Base-by-base conservation (phyloP, 2,329 filamentous ascomycete species). In the Chaetothyriales sp. region DNA sequence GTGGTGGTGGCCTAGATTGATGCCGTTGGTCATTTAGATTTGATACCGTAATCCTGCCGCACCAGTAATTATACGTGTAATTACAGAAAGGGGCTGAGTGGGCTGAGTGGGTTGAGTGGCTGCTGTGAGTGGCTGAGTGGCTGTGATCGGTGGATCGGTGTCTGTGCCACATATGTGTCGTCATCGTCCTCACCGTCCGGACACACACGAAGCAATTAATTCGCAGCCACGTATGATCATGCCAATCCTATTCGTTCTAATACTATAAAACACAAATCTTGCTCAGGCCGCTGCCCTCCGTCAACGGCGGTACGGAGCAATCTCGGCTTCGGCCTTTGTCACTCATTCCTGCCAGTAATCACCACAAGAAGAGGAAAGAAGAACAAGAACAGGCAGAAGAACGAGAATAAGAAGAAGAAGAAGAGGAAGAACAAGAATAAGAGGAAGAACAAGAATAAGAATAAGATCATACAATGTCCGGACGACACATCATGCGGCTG, bases 401-500 rank as follows among this genome's bases (percentile, higher is more conserved):
- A n/a, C n/a, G n/a, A n/a, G n/a, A n/a, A n/a, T n/a, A n/a, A n/a
- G n/a, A n/a, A n/a, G n/a, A n/a, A n/a, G n/a, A n/a, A n/a, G n/a
- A n/a, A n/a, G n/a, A n/a, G n/a, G n/a, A n/a, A n/a, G n/a, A n/a
- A n/a, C n/a, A n/a, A n/a, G n/a, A n/a, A n/a, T n/a, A n/a, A n/a
- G n/a, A n/a, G n/a, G n/a, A n/a, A n/a, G n/a, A n/a, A n/a, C n/a
- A n/a, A n/a, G n/a, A n/a, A n/a, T n/a, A 26, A 50, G 47, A 44
- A 47, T 48, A 10, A 47, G 49, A 39, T 55, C 51, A 19, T 25
- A 5, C 28, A 2, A 36, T 12, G 12, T 12, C 28, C 12, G 28
- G 28, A 36, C 28, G 28, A 36, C 28, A 36, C 28, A 36, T 36
- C 12, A 36, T 36, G 28, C 52, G 52, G 12, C 46, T 83, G 55